A percentile compares a stretch with the other conserved stretches of the same genome.
phyloP scores from a whole-genome alignment of 495 filamentous ascomycete genomes.

The Rostrohypoxylon terebratum region DNA sequence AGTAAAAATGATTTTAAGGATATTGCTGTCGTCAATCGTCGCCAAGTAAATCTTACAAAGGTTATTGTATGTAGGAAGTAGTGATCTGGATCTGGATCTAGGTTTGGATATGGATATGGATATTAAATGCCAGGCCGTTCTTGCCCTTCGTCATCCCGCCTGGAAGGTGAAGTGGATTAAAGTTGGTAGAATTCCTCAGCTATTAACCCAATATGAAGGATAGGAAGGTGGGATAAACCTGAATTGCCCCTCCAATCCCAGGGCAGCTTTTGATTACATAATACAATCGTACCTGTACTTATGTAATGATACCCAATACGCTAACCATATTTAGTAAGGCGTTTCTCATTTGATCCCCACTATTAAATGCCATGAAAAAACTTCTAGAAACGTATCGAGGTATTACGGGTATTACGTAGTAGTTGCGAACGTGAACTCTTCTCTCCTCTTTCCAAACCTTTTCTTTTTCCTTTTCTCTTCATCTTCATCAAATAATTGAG shows the following conservation, averaged over 20 bases:
- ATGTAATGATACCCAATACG: background rate
- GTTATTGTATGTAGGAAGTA: too few species aligned
- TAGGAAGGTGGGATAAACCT: background rate
- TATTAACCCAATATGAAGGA: background rate
- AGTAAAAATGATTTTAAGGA: too few species aligned
- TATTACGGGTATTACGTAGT: slow-evolving; percentile 18
- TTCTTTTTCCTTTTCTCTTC: background rate
- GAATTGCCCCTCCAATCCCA: slow-evolving; percentile 24
- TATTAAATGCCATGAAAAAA: background rate
- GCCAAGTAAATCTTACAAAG: background rate
- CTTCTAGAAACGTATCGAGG: background rate
- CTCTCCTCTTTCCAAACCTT: background rate
- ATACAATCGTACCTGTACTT: too few species aligned
- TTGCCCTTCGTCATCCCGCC: background rate
- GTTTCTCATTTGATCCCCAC: background rate
- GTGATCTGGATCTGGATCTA: too few species aligned
- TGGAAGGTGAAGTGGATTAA: background rate
- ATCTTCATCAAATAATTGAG: background rate
- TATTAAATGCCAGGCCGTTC: background rate
- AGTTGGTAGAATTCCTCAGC: slow-evolving; percentile 3
- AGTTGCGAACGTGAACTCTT: background rate
- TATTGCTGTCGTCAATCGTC: background rate
- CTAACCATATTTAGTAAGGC: background rate
- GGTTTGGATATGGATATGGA: too few species aligned
- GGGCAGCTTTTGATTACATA: too few species aligned